phyloP scores from a whole-genome alignment of 805 yeast genomes.

The Ogataea nonfermentans region DNA sequence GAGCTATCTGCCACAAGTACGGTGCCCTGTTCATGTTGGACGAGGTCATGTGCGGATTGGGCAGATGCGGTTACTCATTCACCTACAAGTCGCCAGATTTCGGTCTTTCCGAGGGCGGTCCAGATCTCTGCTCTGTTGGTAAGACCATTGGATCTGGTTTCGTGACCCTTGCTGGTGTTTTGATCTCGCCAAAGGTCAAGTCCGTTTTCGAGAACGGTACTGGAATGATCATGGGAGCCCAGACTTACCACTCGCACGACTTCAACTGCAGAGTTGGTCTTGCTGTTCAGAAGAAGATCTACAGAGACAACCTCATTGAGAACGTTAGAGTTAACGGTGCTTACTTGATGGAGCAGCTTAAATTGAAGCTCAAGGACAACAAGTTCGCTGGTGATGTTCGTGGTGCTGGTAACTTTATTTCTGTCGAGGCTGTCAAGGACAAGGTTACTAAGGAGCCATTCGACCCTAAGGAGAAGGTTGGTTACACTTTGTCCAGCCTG shows the following conservation, averaged over 20 bases:
- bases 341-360: slow-evolving; percentile 39
- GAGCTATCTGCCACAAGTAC: slow-evolving; percentile 49
- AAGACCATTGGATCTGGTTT: slow-evolving; percentile 50
- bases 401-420: slow-evolving; percentile 62
- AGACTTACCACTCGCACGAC: slow-evolving; percentile 51
- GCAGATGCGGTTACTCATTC: slow-evolving; percentile 43
- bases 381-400: slow-evolving; percentile 56
- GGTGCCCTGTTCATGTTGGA: slow-evolving; percentile 50
- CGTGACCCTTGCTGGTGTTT: slow-evolving; percentile 47
- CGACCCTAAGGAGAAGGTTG: slow-evolving; percentile 37
- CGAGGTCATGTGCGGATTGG: slow-evolving; percentile 60
- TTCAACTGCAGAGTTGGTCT: slow-evolving; percentile 46
- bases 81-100: slow-evolving; percentile 48
- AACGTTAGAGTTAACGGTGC: slow-evolving; percentile 45
- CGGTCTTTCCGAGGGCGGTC: slow-evolving; percentile 40
- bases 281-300: slow-evolving; percentile 45
- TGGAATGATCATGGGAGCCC: slow-evolving; percentile 43
- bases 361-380: slow-evolving; percentile 34
- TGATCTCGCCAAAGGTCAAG: slow-evolving; percentile 41
- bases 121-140: slow-evolving; percentile 49
- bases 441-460: slow-evolving; percentile 50
- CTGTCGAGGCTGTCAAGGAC: slow-evolving; percentile 55
- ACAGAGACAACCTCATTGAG: slow-evolving; percentile 33
- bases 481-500: slow-evolving; percentile 33
- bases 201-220: slow-evolving; percentile 40